Percentiles rank a stretch among this genome's conserved stretches.
phyloP scores from a whole-genome alignment of 129 eudicot species.

The Sambucus nigra region DNA sequence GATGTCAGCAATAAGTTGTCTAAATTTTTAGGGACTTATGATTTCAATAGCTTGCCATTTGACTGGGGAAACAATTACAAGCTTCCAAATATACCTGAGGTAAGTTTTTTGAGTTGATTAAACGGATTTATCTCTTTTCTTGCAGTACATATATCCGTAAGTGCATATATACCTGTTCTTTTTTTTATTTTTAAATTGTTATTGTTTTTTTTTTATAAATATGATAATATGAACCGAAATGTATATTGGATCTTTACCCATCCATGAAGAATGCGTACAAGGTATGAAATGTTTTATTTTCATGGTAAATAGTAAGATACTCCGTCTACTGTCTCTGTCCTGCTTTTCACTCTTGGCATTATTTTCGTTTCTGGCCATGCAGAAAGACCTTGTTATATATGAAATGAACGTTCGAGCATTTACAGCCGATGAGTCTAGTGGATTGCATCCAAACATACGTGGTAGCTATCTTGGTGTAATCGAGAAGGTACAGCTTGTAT shows the following conservation, averaged over 20 bases:
- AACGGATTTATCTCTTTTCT: not conserved
- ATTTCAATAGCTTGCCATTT: constrained; percentile 65
- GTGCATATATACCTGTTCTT: too few species aligned
- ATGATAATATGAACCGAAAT: not conserved
- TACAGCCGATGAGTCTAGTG: constrained; percentile 89
- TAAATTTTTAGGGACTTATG: constrained; percentile 69
- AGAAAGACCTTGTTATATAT: constrained; percentile 92
- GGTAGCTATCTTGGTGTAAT: constrained; percentile 95
- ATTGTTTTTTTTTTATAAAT: too few species aligned
- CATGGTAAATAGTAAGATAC: too few species aligned
- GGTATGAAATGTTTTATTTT: too few species aligned
- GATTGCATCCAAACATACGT: constrained; percentile 44
- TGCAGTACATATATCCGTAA: not conserved
- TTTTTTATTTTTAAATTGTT: too few species aligned
- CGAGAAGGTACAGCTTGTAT: constrained; percentile 55
- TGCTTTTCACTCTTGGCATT: constrained; percentile 2
- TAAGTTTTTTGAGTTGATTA: constrained; percentile 11
- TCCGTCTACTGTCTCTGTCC: not conserved
- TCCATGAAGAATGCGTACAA: not conserved
- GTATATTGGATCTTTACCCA: not conserved
- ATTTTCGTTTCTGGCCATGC: constrained; percentile 23
- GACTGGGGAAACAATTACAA: constrained; percentile 85
- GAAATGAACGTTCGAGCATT: constrained; percentile 97
- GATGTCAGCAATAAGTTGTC: constrained; percentile 50
- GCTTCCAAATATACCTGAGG: constrained; percentile 92